Conservation (phyloP, 306 rosid genomes). For the Quercus cerris region DNA sequence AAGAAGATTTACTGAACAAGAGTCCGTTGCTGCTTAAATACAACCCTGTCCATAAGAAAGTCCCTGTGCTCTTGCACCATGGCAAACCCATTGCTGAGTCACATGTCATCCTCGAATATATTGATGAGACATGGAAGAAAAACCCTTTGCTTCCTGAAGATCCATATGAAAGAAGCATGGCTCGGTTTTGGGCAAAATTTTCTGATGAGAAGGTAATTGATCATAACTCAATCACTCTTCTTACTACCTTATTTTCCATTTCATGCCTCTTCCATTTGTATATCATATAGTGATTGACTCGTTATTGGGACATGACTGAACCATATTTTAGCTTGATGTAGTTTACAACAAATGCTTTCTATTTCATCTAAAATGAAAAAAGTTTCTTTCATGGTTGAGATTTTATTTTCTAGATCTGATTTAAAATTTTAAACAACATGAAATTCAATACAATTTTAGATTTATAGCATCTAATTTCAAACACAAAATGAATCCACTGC, state of each 20-base stretch:
- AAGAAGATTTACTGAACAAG: slow-evolving; percentile 39
- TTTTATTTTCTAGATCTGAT: too few species aligned
- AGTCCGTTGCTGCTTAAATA: slow-evolving; percentile 41
- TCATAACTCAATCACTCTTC: background rate
- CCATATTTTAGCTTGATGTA: background rate
- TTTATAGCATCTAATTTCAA: too few species aligned
- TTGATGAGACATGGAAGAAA: slow-evolving; percentile 53
- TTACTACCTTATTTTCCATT: background rate
- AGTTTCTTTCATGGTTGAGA: too few species aligned
- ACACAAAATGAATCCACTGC: too few species aligned
- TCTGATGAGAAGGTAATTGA: slow-evolving; percentile 42
- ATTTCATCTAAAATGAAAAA: too few species aligned
- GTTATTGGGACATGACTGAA: background rate
- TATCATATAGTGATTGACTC: background rate
- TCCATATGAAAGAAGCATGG: slow-evolving; percentile 29
- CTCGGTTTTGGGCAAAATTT: slow-evolving; percentile 52
- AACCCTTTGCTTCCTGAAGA: slow-evolving; percentile 35
- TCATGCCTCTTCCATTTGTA: too few species aligned
- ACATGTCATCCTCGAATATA: slow-evolving; percentile 46
- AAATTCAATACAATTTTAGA: too few species aligned
- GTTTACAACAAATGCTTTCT: background rate
- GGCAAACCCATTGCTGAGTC: slow-evolving; percentile 38
- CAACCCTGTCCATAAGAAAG: slow-evolving; percentile 51
- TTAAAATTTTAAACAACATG: too few species aligned
- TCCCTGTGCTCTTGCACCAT: slow-evolving; percentile 38